Evolutionary conservation across 306 rosid genomes (phyloP).

Genomic region (Lagenaria siceraria): DNA sequence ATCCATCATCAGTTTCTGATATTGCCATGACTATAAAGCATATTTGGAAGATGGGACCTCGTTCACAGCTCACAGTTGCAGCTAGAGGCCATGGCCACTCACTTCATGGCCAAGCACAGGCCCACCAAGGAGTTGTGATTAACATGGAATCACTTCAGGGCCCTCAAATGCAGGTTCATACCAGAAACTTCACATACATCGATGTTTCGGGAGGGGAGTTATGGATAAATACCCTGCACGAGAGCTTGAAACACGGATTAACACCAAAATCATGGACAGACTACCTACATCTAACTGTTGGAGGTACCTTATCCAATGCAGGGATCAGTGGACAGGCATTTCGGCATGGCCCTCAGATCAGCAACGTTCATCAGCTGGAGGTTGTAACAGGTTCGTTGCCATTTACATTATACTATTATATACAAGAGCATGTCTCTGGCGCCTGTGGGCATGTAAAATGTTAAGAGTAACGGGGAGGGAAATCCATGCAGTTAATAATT

Average conservation of each 20-base stretch:
- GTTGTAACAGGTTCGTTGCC: slow-evolving; percentile 73
- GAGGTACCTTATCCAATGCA: slow-evolving; percentile 93
- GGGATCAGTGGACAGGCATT: slow-evolving; percentile 97
- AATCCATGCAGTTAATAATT: neutral
- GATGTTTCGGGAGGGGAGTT: slow-evolving; percentile 84
- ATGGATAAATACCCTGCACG: slow-evolving; percentile 88
- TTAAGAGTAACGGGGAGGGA: neutral
- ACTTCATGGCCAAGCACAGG: slow-evolving; percentile 80
- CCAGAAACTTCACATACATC: slow-evolving; percentile 37
- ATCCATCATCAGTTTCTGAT: slow-evolving; percentile 73
- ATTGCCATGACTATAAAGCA: slow-evolving; percentile 51
- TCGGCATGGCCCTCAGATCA: slow-evolving; percentile 90
- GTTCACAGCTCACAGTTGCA: slow-evolving; percentile 68
- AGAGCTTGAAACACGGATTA: slow-evolving; percentile 62
- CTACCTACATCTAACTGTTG: slow-evolving; percentile 80
- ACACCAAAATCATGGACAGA: slow-evolving; percentile 98
- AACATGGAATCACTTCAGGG: slow-evolving; percentile 66
- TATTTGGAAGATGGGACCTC: slow-evolving; percentile 66
- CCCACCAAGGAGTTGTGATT: slow-evolving; percentile 69
- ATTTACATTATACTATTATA: neutral
- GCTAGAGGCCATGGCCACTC: slow-evolving; percentile 99
- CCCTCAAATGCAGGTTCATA: slow-evolving; percentile 39
- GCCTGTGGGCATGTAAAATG: neutral
- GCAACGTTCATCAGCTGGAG: slow-evolving; percentile 85
- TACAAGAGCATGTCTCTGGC: neutral